These are phyloP conservation scores for Miamiensis avidus DNA, from an alignment of 169 alveolate genomes.

Conservation along the genomic window DNA sequence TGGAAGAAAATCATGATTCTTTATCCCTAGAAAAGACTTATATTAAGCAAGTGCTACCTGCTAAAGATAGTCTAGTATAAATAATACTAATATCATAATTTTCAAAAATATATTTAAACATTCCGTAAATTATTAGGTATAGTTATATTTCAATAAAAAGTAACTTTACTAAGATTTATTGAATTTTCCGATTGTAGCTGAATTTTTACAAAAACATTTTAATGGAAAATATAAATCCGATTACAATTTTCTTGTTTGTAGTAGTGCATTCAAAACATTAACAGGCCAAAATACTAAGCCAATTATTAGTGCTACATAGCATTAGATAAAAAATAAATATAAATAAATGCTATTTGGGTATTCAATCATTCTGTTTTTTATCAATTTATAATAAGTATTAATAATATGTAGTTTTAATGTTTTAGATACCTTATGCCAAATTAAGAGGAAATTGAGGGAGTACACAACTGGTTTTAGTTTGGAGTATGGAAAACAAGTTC, in stretches of 20 bases:
- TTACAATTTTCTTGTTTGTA: neutral
- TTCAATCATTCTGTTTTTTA: neutral
- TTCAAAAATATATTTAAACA: too few relatives aligned
- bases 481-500: neutral
- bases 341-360: neutral
- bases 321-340: neutral
- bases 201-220: too few relatives aligned
- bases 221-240: neutral
- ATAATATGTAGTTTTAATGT: neutral
- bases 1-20: neutral
- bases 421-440: neutral
- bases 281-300: neutral
- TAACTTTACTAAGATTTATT: neutral
- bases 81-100: too few relatives aligned
- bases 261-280: neutral
- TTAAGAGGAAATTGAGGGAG: neutral
- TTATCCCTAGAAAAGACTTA: neutral
- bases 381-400: too few relatives aligned
- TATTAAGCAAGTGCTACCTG: neutral
- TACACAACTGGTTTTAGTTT: neutral
- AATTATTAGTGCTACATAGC: neutral
- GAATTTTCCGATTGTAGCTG: neutral
- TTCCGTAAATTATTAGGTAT: neutral
- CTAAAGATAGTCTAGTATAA: neutral
- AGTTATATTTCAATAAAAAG: too few relatives aligned